phyloP scores from a whole-genome alignment of 164 flowering plant genomes.

The Macadamia tetraphylla region DNA sequence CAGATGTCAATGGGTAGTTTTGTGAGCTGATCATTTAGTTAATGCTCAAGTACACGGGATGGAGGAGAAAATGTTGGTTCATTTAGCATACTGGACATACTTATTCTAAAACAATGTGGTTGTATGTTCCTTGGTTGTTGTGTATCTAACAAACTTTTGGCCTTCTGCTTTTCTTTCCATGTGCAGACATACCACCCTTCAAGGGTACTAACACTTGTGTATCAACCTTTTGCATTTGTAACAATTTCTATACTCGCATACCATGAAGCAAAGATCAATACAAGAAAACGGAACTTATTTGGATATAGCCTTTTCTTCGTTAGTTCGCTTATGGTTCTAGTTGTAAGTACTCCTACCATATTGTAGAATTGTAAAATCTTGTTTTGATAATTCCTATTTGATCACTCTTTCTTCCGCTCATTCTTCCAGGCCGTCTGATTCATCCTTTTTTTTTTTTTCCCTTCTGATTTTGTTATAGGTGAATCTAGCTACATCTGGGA shows the following conservation, averaged over 20 bases:
- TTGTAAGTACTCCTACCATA: not conserved
- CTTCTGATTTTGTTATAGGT: constrained; percentile 2
- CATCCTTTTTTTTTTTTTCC: not conserved
- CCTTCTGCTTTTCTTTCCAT: not conserved
- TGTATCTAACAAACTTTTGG: too few relatives aligned
- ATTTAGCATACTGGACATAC: too few relatives aligned
- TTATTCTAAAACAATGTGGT: too few relatives aligned
- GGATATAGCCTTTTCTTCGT: not conserved
- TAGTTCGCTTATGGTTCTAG: not conserved
- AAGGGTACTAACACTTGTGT: not conserved
- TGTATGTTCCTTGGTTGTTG: too few relatives aligned
- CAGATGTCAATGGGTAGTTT: too few relatives aligned
- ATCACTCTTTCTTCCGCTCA: not conserved
- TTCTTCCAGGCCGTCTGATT: not conserved
- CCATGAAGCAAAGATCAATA: not conserved
- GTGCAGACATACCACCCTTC: not conserved
- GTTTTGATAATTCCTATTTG: not conserved
- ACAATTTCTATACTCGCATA: not conserved
- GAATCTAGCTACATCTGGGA: constrained; percentile 18
- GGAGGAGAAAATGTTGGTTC: too few relatives aligned
- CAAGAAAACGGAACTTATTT: not conserved
- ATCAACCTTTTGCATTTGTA: not conserved
- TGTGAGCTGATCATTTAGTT: too few relatives aligned
- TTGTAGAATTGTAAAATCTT: not conserved
- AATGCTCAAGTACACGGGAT: too few relatives aligned